phyloP scores from a whole-genome alignment of 441 rosid species.

The Francoa sonchifolia region DNA sequence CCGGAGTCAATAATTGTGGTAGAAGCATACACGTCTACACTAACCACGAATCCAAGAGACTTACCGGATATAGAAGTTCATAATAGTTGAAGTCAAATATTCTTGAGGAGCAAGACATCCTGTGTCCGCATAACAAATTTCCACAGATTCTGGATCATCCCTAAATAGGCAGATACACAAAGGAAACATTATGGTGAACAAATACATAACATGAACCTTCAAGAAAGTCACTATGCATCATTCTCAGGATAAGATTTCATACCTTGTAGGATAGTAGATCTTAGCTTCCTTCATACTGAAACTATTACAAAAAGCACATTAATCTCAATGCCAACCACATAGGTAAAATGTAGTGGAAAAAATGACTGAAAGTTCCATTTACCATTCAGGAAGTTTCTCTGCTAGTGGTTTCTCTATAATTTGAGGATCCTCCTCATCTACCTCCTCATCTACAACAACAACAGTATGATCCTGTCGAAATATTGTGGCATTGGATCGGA shows the following conservation, averaged over 20 bases:
- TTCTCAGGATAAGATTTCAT: conserved; percentile 7
- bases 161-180: conserved; percentile 25
- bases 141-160: conserved; percentile 57
- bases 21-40: not conserved
- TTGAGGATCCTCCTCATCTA: conserved; percentile 66
- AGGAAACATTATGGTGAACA: not conserved
- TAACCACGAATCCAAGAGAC: conserved; percentile 11
- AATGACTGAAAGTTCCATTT: conserved; percentile 8
- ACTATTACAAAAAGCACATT: conserved; percentile 14
- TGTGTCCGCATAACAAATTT: conserved; percentile 46
- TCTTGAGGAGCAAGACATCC: conserved; percentile 54
- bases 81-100: conserved; percentile 60
- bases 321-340: conserved; percentile 7
- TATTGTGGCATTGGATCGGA: not conserved
- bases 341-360: conserved; percentile 8
- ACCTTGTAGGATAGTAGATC: conserved; percentile 84
- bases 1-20: conserved; percentile 4
- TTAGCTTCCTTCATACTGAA: conserved; percentile 48
- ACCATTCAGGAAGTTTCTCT: conserved; percentile 43
- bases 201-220: not conserved
- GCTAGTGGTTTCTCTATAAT: conserved; percentile 22
- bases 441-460: conserved; percentile 71
- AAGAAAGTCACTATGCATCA: conserved; percentile 3
- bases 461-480: conserved; percentile 25
- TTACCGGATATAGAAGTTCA: conserved; percentile 82